phyloP scores from a whole-genome alignment of 306 rosid species.

The Cyclanthera cordifolia region DNA sequence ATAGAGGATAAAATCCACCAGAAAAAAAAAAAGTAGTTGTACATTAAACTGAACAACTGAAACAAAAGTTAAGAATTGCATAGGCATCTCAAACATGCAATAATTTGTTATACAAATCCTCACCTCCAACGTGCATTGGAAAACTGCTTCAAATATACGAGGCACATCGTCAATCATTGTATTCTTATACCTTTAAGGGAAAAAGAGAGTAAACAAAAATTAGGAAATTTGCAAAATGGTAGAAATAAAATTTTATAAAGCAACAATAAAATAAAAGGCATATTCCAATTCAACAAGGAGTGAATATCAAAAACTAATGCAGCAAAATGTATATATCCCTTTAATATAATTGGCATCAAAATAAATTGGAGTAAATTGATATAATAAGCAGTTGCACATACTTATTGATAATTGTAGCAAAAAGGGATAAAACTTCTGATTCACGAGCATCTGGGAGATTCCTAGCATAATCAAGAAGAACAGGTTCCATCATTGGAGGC shows the following conservation, averaged over 20 bases:
- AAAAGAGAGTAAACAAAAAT: slow-evolving; percentile 6
- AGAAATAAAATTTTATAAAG: not conserved
- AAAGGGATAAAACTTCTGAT: slow-evolving; percentile 90
- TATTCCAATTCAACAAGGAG: not conserved
- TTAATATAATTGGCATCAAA: not conserved
- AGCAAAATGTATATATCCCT: not conserved
- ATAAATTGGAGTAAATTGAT: not conserved
- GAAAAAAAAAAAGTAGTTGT: too few relatives aligned
- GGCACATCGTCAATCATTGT: slow-evolving; percentile 92
- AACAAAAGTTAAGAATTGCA: too few relatives aligned
- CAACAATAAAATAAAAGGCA: not conserved
- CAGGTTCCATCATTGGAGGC: slow-evolving; percentile 99
- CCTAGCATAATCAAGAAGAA: slow-evolving; percentile 88
- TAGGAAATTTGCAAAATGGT: not conserved
- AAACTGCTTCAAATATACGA: slow-evolving; percentile 95
- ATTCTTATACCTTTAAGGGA: slow-evolving; percentile 51
- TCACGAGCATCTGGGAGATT: slow-evolving; percentile 98
- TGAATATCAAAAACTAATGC: not conserved
- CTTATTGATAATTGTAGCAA: slow-evolving; percentile 94
- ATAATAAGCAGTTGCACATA: slow-evolving; percentile 21
- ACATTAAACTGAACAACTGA: too few relatives aligned
- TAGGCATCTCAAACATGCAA: not conserved
- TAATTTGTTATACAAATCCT: slow-evolving; percentile 8
- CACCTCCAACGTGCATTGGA: slow-evolving; percentile 97
- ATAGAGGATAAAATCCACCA: too few relatives aligned